These are phyloP conservation scores for Xylaria polymorpha DNA, from an alignment of 2,329 filamentous ascomycete genomes.

Conservation along the genomic window DNA sequence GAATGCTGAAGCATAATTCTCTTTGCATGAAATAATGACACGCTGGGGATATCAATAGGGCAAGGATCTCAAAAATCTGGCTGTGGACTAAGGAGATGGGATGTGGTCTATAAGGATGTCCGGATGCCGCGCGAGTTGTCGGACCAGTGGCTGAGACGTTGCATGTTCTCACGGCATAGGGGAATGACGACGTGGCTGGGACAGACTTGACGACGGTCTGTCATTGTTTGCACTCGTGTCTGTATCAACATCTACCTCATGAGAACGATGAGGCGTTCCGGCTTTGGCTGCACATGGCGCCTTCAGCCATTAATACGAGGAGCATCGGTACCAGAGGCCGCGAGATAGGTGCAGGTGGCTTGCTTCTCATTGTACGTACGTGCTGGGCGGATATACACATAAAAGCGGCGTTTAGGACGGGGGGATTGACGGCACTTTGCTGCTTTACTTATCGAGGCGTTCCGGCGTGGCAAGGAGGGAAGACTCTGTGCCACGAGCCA, in stretches of 20 bases:
- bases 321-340: conserved; percentile 38
- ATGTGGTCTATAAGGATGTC: conserved; percentile 7
- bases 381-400: conserved; percentile 55
- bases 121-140: conserved; percentile 25
- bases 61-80: conserved; percentile 30
- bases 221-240: conserved; percentile 43
- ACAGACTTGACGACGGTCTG: conserved; percentile 10
- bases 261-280: conserved; percentile 49
- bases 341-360: conserved; percentile 35
- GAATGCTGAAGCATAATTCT: conserved; percentile 17
- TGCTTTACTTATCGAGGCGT: conserved; percentile 38
- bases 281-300: conserved; percentile 46
- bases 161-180: conserved; percentile 40
- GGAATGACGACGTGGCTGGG: conserved; percentile 32
- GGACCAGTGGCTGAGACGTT: conserved; percentile 37
- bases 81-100: conserved; percentile 9
- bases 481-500: conserved; percentile 34
- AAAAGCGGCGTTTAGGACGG: conserved; percentile 58
- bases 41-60: conserved; percentile 3
- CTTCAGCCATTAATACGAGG: conserved; percentile 39
- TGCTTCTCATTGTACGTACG: conserved; percentile 47
- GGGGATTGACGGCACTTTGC: conserved; percentile 14
- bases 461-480: conserved; percentile 42
- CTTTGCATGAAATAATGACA: conserved; percentile 12
- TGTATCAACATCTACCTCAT: conserved; percentile 55